phyloP scores from a whole-genome alignment of 2,329 filamentous ascomycete genomes.

The Zasmidium angulare region DNA sequence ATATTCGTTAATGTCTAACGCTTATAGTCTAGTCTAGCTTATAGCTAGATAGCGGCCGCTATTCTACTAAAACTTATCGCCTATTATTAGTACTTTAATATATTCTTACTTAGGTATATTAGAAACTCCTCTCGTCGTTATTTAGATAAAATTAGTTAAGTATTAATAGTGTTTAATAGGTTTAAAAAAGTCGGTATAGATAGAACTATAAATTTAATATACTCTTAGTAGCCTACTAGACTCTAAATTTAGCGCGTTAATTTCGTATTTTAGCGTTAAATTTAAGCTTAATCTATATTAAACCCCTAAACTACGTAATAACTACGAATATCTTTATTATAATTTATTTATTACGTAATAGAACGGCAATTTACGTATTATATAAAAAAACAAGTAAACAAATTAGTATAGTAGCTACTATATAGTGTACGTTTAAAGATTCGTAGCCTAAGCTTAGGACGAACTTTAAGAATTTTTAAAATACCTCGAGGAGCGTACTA shows the following conservation, averaged over 20 bases:
- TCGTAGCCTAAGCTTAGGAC: background rate
- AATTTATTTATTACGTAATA: background rate
- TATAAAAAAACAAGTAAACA: background rate
- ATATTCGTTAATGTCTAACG: background rate
- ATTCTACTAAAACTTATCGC: too few relatives aligned
- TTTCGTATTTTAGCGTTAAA: background rate
- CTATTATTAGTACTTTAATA: too few relatives aligned
- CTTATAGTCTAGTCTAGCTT: too few relatives aligned
- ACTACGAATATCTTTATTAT: background rate
- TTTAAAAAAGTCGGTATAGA: too few relatives aligned
- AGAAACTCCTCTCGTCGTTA: too few relatives aligned
- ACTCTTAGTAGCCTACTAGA: background rate
- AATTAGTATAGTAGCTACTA: background rate
- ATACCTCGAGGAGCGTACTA: background rate
- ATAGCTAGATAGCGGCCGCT: too few relatives aligned
- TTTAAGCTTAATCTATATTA: background rate
- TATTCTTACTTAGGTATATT: too few relatives aligned
- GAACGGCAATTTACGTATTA: background rate
- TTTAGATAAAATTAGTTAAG: too few relatives aligned
- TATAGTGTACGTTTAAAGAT: background rate
- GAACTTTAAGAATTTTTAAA: background rate
- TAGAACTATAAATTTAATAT: background rate
- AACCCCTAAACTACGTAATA: background rate
- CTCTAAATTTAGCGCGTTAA: background rate
- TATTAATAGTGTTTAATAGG: too few relatives aligned